Evolutionary conservation across 495 filamentous ascomycete species (phyloP).

Genomic region (Penicillium pulvis): DNA sequence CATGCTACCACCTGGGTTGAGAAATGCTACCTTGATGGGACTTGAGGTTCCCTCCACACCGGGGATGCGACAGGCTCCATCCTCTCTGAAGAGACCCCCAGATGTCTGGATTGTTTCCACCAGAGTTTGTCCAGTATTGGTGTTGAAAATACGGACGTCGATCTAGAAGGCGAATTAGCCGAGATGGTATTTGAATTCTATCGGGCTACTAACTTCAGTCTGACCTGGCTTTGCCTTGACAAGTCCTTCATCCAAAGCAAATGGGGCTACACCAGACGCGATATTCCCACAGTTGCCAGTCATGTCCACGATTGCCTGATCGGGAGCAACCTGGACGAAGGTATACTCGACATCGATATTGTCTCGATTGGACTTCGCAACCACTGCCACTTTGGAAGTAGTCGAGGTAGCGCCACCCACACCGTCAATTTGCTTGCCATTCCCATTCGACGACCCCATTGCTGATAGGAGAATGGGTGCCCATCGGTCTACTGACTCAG

Average conservation of each 20-base stretch:
- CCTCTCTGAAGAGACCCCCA: conserved; percentile 24
- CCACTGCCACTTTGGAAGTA: conserved; percentile 42
- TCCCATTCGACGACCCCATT: conserved; percentile 30
- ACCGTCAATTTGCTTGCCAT: conserved; percentile 35
- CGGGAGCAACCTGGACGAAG: conserved; percentile 38
- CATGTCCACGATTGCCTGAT: conserved; percentile 34
- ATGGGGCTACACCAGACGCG: conserved; percentile 38
- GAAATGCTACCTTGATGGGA: conserved; percentile 30
- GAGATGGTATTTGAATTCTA: neutral
- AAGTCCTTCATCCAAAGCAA: conserved; percentile 38
- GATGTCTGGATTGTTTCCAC: conserved; percentile 31
- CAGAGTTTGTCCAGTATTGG: conserved; percentile 30
- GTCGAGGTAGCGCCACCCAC: conserved; percentile 43
- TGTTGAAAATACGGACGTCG: conserved; percentile 33
- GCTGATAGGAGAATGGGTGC: conserved; percentile 32
- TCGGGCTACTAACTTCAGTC: conserved; percentile 20
- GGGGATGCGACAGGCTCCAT: conserved; percentile 29
- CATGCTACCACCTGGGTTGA: conserved; percentile 34
- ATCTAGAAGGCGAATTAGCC: conserved; percentile 17
- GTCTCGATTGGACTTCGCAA: conserved; percentile 29
- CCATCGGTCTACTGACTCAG: conserved; percentile 23
- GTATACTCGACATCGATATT: conserved; percentile 42
- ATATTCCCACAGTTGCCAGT: conserved; percentile 49
- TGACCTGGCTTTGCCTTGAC: conserved; percentile 23
- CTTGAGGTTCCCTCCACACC: conserved; percentile 30